Conservation (phyloP, 2,329 filamentous ascomycete species). For the Colletotrichum godetiae region DNA sequence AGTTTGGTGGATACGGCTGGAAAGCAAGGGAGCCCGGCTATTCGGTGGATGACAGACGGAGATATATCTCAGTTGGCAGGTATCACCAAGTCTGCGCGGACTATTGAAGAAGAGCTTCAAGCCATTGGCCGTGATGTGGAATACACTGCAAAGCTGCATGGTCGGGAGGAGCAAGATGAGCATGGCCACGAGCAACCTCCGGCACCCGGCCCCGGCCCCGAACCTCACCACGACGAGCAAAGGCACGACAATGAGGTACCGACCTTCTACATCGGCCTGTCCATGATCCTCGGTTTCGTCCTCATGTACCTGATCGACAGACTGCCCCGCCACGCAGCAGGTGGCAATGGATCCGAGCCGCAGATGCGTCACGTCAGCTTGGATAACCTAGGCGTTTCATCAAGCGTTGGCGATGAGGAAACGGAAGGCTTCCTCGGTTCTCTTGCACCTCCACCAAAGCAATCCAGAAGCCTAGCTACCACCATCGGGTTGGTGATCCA, state of each 20-base stretch:
- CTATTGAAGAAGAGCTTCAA: background rate
- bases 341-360: constrained; percentile 72
- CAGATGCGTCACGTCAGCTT: constrained; percentile 88
- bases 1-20: background rate
- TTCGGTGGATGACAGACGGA: constrained; percentile 22
- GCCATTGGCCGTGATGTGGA: background rate
- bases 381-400: constrained; percentile 75
- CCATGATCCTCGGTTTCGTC: constrained; percentile 88
- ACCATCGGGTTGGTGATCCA: constrained; percentile 97
- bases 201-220: constrained; percentile 42
- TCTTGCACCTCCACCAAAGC: constrained; percentile 66
- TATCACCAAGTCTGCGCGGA: background rate
- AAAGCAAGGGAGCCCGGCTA: background rate
- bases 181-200: constrained; percentile 41
- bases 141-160: background rate
- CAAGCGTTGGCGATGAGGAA: constrained; percentile 63
- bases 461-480: constrained; percentile 77
- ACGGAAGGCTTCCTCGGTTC: constrained; percentile 70
- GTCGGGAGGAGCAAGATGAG: constrained; percentile 24
- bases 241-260: constrained; percentile 59
- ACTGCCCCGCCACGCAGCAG: constrained; percentile 77
- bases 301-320: constrained; percentile 97
- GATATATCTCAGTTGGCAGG: constrained; percentile 12
- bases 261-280: constrained; percentile 84
- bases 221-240: constrained; percentile 47